Evolutionary conservation across 306 rosid genomes (phyloP).

Genomic region (Oemleria cerasiformis): DNA sequence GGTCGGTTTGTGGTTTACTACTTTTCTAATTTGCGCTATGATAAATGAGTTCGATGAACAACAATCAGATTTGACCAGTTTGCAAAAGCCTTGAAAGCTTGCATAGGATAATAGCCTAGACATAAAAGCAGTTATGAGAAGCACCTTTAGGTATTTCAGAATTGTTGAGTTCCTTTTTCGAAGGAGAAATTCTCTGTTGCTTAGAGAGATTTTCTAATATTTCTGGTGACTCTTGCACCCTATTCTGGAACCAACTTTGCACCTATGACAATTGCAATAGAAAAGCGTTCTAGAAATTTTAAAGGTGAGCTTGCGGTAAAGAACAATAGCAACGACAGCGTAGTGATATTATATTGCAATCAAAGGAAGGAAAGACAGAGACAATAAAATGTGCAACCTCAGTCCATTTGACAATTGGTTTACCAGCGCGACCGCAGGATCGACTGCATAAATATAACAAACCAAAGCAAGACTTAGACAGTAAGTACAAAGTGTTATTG

Average conservation of each 20-base stretch:
- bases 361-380: neutral
- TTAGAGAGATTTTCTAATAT: slow-evolving; percentile 31
- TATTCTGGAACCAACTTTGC: slow-evolving; percentile 68
- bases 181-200: slow-evolving; percentile 33
- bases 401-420: slow-evolving; percentile 71
- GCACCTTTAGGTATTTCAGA: slow-evolving; percentile 39
- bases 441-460: slow-evolving; percentile 52
- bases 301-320: neutral
- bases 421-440: slow-evolving; percentile 88
- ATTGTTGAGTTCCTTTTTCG: slow-evolving; percentile 39
- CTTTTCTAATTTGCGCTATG: neutral
- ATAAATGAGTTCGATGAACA: neutral
- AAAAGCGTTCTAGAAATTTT: neutral
- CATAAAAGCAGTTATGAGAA: slow-evolving; percentile 19
- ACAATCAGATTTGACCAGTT: slow-evolving; percentile 6
- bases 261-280: slow-evolving; percentile 42
- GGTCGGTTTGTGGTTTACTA: neutral
- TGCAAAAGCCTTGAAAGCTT: neutral
- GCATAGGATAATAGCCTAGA: neutral
- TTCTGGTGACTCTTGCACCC: slow-evolving; percentile 41
- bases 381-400: slow-evolving; percentile 51
- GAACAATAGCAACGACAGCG: neutral
- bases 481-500: neutral
- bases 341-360: neutral
- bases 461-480: slow-evolving; percentile 24